A percentile compares a stretch with the other conserved stretches of the same genome.
Conservation (phyloP, 78 protist genomes). For the Dictyostelium intermedium region DNA sequence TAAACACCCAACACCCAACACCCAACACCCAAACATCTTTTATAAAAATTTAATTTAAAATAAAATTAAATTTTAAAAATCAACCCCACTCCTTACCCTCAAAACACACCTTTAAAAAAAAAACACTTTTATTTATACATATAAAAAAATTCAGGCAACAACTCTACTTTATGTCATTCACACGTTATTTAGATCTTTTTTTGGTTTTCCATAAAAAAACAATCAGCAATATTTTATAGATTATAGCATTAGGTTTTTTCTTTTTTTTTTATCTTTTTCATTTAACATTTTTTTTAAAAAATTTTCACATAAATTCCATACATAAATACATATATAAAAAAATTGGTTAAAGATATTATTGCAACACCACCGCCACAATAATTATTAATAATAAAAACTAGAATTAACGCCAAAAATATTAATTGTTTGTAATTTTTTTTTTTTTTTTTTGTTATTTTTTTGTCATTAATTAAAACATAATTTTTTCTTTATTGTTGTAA, state of each 20-base stretch:
- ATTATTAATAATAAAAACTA: neutral
- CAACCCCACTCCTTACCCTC: neutral
- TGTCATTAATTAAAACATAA: neutral
- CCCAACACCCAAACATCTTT: neutral
- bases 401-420: neutral
- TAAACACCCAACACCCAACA: neutral
- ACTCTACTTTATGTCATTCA: neutral
- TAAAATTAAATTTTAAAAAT: neutral
- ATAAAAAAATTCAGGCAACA: neutral
- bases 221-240: neutral
- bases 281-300: neutral
- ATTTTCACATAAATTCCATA: neutral
- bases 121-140: neutral
- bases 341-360: neutral
- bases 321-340: neutral
- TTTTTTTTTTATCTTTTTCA: neutral
- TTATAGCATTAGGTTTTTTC: neutral
- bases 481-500: neutral
- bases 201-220: neutral
- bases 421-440: neutral
- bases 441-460: neutral
- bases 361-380: neutral
- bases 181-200: neutral
- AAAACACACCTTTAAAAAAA: neutral
- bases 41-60: neutral